phyloP scores from a whole-genome alignment of 257 asterid genomes.

The Solanum chilense region DNA sequence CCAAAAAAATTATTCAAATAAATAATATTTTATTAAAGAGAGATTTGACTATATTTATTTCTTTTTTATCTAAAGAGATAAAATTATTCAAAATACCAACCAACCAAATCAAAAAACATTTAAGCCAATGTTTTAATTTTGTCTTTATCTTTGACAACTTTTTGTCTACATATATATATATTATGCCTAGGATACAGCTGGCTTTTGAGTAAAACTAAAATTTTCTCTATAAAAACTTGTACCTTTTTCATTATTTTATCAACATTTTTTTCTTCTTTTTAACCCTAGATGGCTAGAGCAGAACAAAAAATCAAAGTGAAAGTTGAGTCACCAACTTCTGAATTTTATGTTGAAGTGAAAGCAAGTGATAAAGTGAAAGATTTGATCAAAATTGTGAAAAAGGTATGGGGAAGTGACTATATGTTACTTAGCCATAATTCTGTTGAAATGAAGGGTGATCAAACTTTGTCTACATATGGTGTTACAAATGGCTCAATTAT shows the following conservation, averaged over 20 bases:
- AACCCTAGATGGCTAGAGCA: neutral
- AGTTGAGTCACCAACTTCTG: slow-evolving; percentile 24
- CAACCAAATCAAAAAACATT: neutral
- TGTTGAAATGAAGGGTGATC: neutral
- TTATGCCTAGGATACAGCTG: neutral
- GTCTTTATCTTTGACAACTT: neutral
- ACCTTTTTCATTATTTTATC: neutral
- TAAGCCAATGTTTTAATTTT: neutral
- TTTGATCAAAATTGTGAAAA: slow-evolving; percentile 6
- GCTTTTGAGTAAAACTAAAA: neutral
- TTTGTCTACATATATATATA: neutral
- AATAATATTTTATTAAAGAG: neutral
- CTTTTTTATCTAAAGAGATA: neutral
- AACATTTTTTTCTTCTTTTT: neutral
- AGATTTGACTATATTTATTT: neutral
- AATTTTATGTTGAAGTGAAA: slow-evolving; percentile 5
- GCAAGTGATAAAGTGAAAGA: slow-evolving; percentile 11
- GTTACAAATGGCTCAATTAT: slow-evolving; percentile 19
- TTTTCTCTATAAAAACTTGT: neutral
- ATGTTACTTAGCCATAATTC: slow-evolving; percentile 11
- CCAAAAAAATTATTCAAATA: neutral
- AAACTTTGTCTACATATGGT: slow-evolving; percentile 15
- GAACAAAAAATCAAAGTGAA: slow-evolving; percentile 7
- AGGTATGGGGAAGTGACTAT: slow-evolving; percentile 21
- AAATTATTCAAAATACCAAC: neutral